These are phyloP conservation scores for Yamadazyma diospyri DNA, from an alignment of 1,139 yeast genomes.

Conservation along the genomic window DNA sequence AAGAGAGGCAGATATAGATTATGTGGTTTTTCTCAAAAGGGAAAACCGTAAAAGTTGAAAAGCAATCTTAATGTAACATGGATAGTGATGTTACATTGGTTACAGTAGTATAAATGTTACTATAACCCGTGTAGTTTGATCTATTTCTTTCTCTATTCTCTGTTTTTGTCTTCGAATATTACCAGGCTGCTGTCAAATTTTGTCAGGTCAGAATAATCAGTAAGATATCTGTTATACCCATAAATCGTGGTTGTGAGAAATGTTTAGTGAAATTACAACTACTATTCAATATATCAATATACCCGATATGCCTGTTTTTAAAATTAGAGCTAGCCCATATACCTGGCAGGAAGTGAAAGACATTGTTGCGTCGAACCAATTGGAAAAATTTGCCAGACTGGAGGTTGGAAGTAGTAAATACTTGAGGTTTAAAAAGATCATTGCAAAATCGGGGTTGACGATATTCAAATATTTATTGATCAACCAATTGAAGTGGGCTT, in stretches of 20 bases:
- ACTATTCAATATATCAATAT: slow-evolving; percentile 21
- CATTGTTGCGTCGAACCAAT: slow-evolving; percentile 29
- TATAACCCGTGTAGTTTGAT: not conserved
- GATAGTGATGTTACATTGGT: not conserved
- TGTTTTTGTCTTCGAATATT: too few relatives aligned
- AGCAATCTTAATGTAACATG: slow-evolving; percentile 2
- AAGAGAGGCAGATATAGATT: too few relatives aligned
- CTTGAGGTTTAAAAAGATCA: slow-evolving; percentile 29
- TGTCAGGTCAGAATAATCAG: too few relatives aligned
- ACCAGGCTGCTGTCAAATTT: too few relatives aligned
- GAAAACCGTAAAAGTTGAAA: slow-evolving; percentile 2
- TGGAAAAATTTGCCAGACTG: slow-evolving; percentile 42
- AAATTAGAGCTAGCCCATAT: slow-evolving; percentile 29
- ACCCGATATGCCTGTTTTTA: slow-evolving; percentile 41
- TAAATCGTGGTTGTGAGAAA: too few relatives aligned
- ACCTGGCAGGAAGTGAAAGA: slow-evolving; percentile 34
- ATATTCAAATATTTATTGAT: slow-evolving; percentile 36
- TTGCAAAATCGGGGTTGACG: slow-evolving; percentile 22
- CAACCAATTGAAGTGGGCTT: slow-evolving; percentile 36
- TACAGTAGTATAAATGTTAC: not conserved
- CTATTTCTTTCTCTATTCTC: not conserved
- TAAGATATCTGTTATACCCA: too few relatives aligned
- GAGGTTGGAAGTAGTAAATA: slow-evolving; percentile 30
- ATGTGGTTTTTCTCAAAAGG: slow-evolving; percentile 2
- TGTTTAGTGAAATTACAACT: slow-evolving; percentile 5